Evolutionary conservation across 2,329 filamentous ascomycete species (phyloP), one percentile per base, ranked within the genome.

Genomic region (Cadophora sp.): DNA sequence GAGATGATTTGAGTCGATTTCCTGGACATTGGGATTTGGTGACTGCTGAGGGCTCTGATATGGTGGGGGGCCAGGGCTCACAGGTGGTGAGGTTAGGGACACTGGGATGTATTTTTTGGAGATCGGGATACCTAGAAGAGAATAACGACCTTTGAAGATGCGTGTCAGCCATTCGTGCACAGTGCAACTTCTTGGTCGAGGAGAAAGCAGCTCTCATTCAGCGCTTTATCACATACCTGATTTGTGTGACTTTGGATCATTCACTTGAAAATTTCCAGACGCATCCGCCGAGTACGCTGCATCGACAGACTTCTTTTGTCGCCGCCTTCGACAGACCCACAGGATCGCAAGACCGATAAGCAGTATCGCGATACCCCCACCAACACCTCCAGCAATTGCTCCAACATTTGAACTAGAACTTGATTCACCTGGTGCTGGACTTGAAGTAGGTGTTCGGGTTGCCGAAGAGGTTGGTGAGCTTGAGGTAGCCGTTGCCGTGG

Each of bases 31-130:
- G 16, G 51, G 51, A n/a, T 55, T 55, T 19, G 26, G 26, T 9
- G 51, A 55, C 14, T 55, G 51, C 31, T 55, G 51, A 7, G 51
- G 51, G 26, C 24, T 55, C 26, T 31, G 26, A 55, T 55, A 55
- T 3, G 51, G 51, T n/a, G 51, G 51, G 1, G 51, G 51, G 14
- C 51, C 51, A 19, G 51, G 51, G 27, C 51, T 55, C 26, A 55
- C 26, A 3, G 51, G 51, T 31, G 51, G 51, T 11, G 51, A 55
- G n/a, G 12, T 55, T 27, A 55, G 26, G 16, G 51, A 55, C 1
- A 31, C 51, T 31, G 51, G 51, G 4, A 27, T 7, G 14, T 55
- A 55, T 31, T 55, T 55, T n/a, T 19, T 31, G 7, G 51, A 55
- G 26, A 55, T 19, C 4, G 51, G 51, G 7, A 55, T 55, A 5